Base-by-base conservation (phyloP, 495 filamentous ascomycete species). In the Emericellopsis terricola region DNA sequence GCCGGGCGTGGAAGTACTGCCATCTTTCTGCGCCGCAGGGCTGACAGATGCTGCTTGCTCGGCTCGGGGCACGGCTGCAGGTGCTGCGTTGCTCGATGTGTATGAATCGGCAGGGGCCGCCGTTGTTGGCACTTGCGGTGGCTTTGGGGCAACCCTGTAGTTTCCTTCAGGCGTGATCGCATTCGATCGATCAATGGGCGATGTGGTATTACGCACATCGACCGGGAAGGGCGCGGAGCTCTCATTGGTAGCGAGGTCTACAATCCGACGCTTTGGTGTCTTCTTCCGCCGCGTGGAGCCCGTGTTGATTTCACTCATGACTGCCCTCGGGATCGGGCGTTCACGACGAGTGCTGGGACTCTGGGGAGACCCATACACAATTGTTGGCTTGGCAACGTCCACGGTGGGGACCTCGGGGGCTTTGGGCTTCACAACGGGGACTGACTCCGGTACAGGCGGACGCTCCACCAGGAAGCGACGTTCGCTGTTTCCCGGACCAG, bases 391-490 rank as follows among this genome's bases (percentile, higher is more conserved):
- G 55, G 68, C 76, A 11, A 80, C 69, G 34, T 76, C 60, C 7
- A 72, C 60, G 17, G 71, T 64, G 9, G 64, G 59, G n/a, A 68
- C 47, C 43, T 75, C 71, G 24, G 65, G 60, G 7, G 65, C 62
- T 2, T 57, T 49, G 10, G 73, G 63, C 47, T 78, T 81, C 21
- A 93, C 62, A 5, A 93, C 73, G 2, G 85, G 81, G 14, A 83
- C 73, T 26, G 64, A 70, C 26, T 75, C 64, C 18, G 73, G 73
- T 42, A 89, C 73, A 2, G 76, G 76, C 4, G 64, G 81, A 18
- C 85, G 71, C 10, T 94, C 89, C n/a, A 79, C 67, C 19, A 97
- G 62, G 33, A 80, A 81, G 33, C 80, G 80, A 42, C 75, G 73
- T 54, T 97, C 89, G 11, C 71, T 72, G 45, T 81, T 84, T 14